These are phyloP conservation scores for Cnidoscolus chayamansa DNA, from an alignment of 441 rosid species.

Conservation along the genomic window DNA sequence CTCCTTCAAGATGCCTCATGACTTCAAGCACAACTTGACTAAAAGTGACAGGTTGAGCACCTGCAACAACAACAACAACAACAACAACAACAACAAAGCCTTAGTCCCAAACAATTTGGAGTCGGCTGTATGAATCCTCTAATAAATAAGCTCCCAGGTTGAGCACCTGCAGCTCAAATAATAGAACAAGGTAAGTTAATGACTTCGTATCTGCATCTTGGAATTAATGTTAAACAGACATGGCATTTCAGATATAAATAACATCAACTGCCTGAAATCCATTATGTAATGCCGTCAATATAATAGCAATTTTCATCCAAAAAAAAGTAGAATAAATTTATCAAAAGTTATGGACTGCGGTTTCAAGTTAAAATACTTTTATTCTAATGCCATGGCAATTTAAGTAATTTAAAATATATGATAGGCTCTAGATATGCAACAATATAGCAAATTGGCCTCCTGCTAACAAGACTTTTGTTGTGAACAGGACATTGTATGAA, in stretches of 20 bases:
- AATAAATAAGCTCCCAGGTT: no score
- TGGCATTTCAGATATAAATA: constrained; percentile 10
- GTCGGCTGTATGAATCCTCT: no score
- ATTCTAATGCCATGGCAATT: background rate
- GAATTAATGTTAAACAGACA: constrained; percentile 1
- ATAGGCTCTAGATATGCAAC: background rate
- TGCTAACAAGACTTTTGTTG: background rate
- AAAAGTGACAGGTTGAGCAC: constrained; percentile 63
- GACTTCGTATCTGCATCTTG: background rate
- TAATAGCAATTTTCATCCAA: background rate
- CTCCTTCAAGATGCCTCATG: constrained; percentile 97
- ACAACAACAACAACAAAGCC: no score
- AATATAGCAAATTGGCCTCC: background rate
- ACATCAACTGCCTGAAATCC: background rate
- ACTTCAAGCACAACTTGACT: constrained; percentile 94
- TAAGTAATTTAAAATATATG: background rate
- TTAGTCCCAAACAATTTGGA: no score
- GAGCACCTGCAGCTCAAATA: constrained; percentile 18
- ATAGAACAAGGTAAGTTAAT: background rate
- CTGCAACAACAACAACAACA: constrained; percentile 30
- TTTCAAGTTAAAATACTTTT: background rate
- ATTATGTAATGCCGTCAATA: background rate
- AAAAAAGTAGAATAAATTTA: background rate
- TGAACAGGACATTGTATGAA: background rate
- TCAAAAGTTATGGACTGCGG: background rate